phyloP scores from a whole-genome alignment of 805 yeast species.

The Teunomyces funiuensis region DNA sequence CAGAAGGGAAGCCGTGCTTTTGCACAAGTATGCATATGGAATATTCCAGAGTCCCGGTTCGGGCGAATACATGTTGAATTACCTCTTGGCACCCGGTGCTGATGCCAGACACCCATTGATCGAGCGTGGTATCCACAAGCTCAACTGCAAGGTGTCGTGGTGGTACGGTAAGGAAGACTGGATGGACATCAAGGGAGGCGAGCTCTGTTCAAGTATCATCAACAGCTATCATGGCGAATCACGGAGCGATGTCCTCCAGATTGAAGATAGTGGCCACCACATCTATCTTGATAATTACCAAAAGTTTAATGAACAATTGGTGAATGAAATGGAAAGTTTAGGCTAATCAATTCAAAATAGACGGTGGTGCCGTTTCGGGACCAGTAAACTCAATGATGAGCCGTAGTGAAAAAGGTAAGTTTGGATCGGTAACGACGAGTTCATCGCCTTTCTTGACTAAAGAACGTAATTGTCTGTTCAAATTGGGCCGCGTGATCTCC shows the following conservation, averaged over 20 bases:
- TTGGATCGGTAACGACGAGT: conserved; percentile 52
- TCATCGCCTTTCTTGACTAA: conserved; percentile 48
- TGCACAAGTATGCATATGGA: conserved; percentile 80
- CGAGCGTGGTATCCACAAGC: conserved; percentile 47
- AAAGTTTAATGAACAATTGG: conserved; percentile 52
- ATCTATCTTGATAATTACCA: conserved; percentile 66
- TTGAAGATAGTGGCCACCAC: conserved; percentile 73
- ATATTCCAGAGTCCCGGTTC: conserved; percentile 87
- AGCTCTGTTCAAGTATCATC: conserved; percentile 35
- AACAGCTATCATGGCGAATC: conserved; percentile 15
- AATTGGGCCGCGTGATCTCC: conserved; percentile 45
- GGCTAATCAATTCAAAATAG: not conserved
- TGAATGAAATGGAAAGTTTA: conserved; percentile 49
- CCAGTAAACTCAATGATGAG: conserved; percentile 13
- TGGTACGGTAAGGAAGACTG: conserved; percentile 77
- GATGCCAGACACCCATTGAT: conserved; percentile 74
- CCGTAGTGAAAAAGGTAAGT: conserved; percentile 45
- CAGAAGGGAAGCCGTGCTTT: conserved; percentile 42
- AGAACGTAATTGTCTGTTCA: conserved; percentile 29
- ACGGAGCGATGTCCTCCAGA: conserved; percentile 33
- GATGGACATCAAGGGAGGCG: conserved; percentile 58
- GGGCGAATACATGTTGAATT: conserved; percentile 89
- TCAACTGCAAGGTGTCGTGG: conserved; percentile 72
- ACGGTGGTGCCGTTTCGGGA: conserved; percentile 5
- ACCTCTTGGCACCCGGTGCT: conserved; percentile 87